Percentiles rank a stretch among this genome's conserved stretches.
These are phyloP conservation scores for Cutaneotrichosporon cyanovorans DNA, from an alignment of 1,284 basidiomycete species.

Conservation along the genomic window DNA sequence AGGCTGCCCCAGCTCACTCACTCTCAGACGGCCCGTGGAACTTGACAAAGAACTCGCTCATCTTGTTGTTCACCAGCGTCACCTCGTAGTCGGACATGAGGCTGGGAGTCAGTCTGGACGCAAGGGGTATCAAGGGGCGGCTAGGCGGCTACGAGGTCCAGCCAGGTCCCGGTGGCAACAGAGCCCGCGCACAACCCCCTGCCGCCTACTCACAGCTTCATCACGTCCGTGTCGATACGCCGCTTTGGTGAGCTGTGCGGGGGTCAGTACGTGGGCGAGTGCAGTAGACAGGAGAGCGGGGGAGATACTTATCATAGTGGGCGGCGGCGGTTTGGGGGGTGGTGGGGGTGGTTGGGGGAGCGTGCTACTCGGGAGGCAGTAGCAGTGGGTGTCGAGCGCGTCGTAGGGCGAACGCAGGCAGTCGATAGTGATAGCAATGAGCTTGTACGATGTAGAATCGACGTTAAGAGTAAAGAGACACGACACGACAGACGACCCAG, in stretches of 20 bases:
- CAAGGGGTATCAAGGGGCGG: background rate
- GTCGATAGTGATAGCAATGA: too few species aligned
- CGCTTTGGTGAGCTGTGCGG: conserved; percentile 67
- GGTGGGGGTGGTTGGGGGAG: too few species aligned
- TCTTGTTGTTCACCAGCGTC: conserved; percentile 92
- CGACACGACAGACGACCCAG: too few species aligned
- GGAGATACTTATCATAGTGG: background rate
- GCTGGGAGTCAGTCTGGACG: conserved; percentile 48
- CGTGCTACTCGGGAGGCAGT: too few species aligned
- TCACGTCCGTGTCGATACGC: conserved; percentile 97
- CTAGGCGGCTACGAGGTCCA: background rate
- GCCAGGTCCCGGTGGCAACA: conserved; percentile 10
- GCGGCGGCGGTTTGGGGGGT: background rate
- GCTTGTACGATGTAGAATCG: too few species aligned
- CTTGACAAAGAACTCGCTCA: conserved; percentile 97
- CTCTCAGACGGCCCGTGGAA: conserved; percentile 93
- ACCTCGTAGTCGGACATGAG: conserved; percentile 97
- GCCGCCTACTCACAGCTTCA: conserved; percentile 74
- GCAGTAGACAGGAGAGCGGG: background rate
- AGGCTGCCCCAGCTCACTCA: conserved; percentile 48
- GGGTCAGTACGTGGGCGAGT: conserved; percentile 3
- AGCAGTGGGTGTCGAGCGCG: too few species aligned
- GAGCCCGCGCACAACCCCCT: background rate
- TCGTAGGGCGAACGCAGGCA: too few species aligned
- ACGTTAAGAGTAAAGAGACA: too few species aligned